Conservation (phyloP, 2,329 filamentous ascomycete species). For the Madurella fahalii region DNA sequence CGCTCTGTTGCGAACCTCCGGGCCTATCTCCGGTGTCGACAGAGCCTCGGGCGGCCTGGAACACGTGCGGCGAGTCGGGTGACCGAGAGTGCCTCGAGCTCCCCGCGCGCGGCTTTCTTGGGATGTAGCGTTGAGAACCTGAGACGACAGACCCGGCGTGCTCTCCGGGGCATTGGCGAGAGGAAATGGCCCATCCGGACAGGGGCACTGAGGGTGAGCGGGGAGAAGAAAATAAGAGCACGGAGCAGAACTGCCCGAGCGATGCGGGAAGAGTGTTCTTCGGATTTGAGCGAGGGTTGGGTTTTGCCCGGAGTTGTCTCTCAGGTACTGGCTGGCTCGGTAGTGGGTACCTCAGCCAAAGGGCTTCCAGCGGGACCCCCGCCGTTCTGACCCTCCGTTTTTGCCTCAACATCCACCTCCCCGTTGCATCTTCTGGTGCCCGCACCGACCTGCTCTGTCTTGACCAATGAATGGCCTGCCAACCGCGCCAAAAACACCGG, state of each 20-base stretch:
- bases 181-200: no score
- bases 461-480: not conserved
- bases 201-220: no score
- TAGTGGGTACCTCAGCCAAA: conserved; percentile 19
- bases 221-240: not conserved
- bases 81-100: not conserved
- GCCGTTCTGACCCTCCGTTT: conserved; percentile 18
- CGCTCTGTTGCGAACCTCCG: not conserved
- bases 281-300: not conserved
- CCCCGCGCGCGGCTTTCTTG: no score
- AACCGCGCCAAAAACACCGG: not conserved
- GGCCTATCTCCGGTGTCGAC: not conserved
- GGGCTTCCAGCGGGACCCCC: conserved; percentile 1
- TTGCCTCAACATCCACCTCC: not conserved
- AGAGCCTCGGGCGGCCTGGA: not conserved
- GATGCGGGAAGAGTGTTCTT: not conserved
- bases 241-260: conserved; percentile 5
- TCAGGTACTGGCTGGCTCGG: conserved; percentile 9
- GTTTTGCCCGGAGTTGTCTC: conserved; percentile 1
- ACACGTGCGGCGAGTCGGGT: not conserved
- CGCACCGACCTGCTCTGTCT: no score
- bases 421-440: not conserved
- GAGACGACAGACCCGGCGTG: no score
- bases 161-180: no score
- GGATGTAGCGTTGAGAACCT: not conserved